A percentile compares a stretch with the other conserved stretches of the same genome.
Evolutionary conservation across 139 green algal species (phyloP).

Genomic region (Chlamydomonas sphaeroides): DNA sequence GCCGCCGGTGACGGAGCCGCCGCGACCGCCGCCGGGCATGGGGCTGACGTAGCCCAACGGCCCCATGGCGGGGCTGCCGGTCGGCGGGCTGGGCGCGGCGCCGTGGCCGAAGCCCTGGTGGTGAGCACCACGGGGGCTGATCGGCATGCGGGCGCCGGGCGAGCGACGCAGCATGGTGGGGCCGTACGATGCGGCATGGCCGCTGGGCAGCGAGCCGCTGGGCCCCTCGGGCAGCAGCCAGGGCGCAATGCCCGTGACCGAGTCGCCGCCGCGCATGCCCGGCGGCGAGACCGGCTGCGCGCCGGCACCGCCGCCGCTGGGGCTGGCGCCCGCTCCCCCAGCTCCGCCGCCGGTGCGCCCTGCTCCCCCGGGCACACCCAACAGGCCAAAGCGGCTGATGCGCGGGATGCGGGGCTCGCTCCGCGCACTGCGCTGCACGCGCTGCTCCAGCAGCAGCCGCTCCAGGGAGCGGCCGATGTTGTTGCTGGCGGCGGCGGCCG

Average conservation of each 20-base stretch:
- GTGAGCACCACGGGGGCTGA: background rate
- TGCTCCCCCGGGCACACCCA: background rate
- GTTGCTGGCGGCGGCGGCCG: background rate
- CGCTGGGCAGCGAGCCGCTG: too few relatives aligned
- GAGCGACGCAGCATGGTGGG: background rate
- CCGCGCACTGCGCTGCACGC: slow-evolving; percentile 28
- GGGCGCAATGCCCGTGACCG: background rate
- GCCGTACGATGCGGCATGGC: too few relatives aligned
- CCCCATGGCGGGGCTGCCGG: background rate
- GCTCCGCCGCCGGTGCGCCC: too few relatives aligned
- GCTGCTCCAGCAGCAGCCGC: slow-evolving; percentile 18
- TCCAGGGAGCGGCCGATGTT: slow-evolving; percentile 1
- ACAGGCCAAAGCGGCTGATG: slow-evolving; percentile 18
- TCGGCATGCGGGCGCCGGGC: background rate
- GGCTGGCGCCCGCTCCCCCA: background rate
- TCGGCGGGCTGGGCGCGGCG: background rate
- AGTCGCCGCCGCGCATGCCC: too few relatives aligned
- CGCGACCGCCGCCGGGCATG: background rate
- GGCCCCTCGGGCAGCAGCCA: background rate
- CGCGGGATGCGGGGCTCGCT: slow-evolving; percentile 36
- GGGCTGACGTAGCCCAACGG: too few relatives aligned
- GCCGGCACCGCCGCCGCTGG: background rate
- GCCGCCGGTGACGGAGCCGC: background rate
- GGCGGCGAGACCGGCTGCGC: background rate
- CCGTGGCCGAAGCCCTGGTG: too few relatives aligned